Percentiles rank a stretch among this genome's conserved stretches.
These are phyloP conservation scores for Chrysoporthe cubensis DNA, from an alignment of 2,329 filamentous ascomycete genomes.

Conservation along the genomic window DNA sequence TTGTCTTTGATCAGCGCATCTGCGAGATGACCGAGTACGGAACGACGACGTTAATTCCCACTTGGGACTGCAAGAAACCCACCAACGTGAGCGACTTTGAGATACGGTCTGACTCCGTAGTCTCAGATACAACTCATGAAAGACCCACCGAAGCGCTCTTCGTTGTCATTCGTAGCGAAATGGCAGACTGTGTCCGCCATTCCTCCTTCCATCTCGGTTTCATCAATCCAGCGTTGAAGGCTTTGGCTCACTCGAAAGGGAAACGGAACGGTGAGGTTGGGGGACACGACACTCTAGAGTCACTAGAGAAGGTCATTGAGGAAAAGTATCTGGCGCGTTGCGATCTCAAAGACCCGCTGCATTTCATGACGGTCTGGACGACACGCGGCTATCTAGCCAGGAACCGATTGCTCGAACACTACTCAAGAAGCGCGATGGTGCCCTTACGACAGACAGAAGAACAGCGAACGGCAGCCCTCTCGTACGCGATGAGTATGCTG, in stretches of 20 bases:
- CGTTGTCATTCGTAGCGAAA: conserved; percentile 43
- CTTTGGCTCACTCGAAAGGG: conserved; percentile 31
- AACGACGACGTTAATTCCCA: conserved; percentile 36
- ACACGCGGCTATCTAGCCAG: conserved; percentile 51
- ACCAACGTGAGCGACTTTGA: conserved; percentile 52
- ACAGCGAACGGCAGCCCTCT: conserved; percentile 37
- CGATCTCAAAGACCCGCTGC: conserved; percentile 43
- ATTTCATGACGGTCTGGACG: conserved; percentile 46
- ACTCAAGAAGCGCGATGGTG: conserved; percentile 37
- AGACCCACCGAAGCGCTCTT: conserved; percentile 49
- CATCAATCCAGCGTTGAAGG: conserved; percentile 38
- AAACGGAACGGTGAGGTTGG: neutral
- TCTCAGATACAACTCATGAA: conserved; percentile 31
- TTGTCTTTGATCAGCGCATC: conserved; percentile 60
- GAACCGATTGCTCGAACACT: conserved; percentile 53
- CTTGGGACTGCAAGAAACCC: conserved; percentile 48
- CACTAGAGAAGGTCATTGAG: conserved; percentile 45
- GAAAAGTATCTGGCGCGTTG: conserved; percentile 50
- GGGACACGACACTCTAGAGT: conserved; percentile 37
- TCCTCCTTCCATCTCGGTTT: conserved; percentile 41
- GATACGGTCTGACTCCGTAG: conserved; percentile 46
- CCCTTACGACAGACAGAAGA: conserved; percentile 34
- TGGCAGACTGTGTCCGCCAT: conserved; percentile 45
- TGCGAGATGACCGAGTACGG: conserved; percentile 52
- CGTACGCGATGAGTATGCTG: conserved; percentile 40